Base-by-base conservation (phyloP, 345 rosid species). In the Corymbia maculata region DNA sequence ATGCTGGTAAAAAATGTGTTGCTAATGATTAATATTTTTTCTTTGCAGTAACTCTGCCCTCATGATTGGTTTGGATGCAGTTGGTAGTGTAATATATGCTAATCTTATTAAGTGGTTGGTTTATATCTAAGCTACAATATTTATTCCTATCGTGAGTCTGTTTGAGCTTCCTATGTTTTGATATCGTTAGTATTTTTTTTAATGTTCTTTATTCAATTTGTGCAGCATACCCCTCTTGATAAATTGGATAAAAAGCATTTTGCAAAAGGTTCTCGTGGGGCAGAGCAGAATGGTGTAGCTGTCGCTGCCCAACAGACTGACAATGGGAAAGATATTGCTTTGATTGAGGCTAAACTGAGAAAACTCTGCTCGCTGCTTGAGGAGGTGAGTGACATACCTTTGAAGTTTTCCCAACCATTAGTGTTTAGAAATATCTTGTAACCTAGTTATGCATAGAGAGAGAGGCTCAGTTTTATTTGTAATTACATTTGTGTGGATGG, bases 241-340 rank as follows among this genome's bases (percentile, higher is more conserved):
- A 93, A 93, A 90, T 92, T 97, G 93, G 98, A 96, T 92, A 96
- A 92, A 93, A 98, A 96, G 91, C 98, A 98, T 91, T 97, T 98
- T 94, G 96, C 95, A 6, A 98, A 94, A 92, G 93, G 94, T 85
- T 89, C 88, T n/a, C 95, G 88, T 87, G 93, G 90, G 13, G 89
- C 92, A 68, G 93, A 92, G 89, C 95, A 90, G 89, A 95, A 95
- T 88, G 96, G 94, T 85, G 90, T 79, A 64, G 92, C 94, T 82
- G 89, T 93, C 82, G 89, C 93, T 55, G 64, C 89, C 30, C 94
- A 89, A 30, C 97, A 95, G 88, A 85, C 87, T 22, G 94, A 90
- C 70, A 92, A 85, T 89, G 90, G 90, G 49, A 95, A 96, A 92
- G 95, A 95, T 85, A 90, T 96, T 93, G 99, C 95, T 4, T 89